Evolutionary conservation across 2,329 filamentous ascomycete species (phyloP).

Genomic region (Fusarium udum): DNA sequence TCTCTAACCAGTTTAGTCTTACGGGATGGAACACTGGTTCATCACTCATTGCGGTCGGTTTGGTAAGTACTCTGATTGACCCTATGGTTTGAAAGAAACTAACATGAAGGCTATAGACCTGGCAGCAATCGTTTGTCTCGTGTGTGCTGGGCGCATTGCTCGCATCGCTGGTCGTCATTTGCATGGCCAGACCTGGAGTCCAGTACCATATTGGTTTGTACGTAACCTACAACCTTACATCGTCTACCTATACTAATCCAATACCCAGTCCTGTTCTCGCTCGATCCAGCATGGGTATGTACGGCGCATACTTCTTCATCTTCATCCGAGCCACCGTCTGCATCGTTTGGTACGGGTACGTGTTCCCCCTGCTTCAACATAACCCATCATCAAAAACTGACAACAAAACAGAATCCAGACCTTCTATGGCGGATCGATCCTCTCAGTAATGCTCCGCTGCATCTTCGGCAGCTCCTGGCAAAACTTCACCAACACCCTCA

Average conservation of each 20-base stretch:
- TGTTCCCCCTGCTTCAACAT: too few species aligned
- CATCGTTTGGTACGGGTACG: neutral
- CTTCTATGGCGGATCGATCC: neutral
- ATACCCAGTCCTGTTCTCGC: neutral
- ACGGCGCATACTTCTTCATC: neutral
- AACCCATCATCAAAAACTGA: neutral
- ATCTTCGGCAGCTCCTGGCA: neutral
- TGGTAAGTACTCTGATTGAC: neutral
- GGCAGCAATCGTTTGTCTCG: neutral
- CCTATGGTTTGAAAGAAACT: neutral
- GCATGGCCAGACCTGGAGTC: neutral
- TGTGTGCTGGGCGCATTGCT: neutral
- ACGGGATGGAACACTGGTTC: neutral
- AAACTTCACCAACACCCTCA: neutral
- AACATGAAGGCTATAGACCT: neutral
- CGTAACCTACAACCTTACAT: rapidly evolving
- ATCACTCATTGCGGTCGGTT: neutral
- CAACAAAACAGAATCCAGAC: neutral
- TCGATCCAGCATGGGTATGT: neutral
- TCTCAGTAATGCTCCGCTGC: neutral
- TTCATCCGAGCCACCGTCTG: neutral
- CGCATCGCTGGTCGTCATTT: neutral
- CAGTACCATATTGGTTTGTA: neutral
- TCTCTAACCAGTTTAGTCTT: neutral
- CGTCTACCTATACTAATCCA: rapidly evolving